Base-by-base conservation (phyloP, 345 rosid species). In the Eucalyptus curtisii region DNA sequence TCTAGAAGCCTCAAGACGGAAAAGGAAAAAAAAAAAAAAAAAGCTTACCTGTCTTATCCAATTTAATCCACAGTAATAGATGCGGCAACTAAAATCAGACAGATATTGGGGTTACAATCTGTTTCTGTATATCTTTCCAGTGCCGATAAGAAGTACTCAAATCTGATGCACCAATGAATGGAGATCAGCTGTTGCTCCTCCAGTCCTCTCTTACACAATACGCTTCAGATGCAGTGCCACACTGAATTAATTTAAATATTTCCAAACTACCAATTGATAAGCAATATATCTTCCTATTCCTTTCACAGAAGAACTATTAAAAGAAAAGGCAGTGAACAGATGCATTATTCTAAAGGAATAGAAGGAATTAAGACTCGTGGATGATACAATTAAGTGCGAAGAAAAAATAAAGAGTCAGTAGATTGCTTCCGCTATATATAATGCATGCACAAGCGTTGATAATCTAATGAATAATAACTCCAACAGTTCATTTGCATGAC, bases 381-480 rank as follows among this genome's bases (percentile, higher is more conserved):
- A 64, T 64, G 76, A 64, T 4, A 30, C 76, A n/a, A n/a, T 64
- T 1, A 14, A n/a, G 5, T 64, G 10, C 19, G 1, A 64, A n/a
- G 76, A 0, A 64, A 64, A 64, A 30, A 30, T 14, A 14, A 13
- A 64, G 10, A 64, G 2, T 64, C 37, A n/a, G 20, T n/a, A 15
- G 8, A n/a, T 0, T n/a, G 20, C 76, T 64, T 64, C 76, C 37
- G 0, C 37, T 0, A 14, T 64, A n/a, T 64, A 64, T 64, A 64
- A 64, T 64, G 3, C 71, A 64, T 30, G 71, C 0, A n/a, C 76
- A 64, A 64, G 76, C 76, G 0, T 14, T 64, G 76, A 14, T n/a
- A 14, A 64, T 64, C 76, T 13, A 64, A 64, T n/a, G 37, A 64
- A 64, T 64, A 64, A 64, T 64, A 30, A 64, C 2, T 64, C 71